phyloP scores from a whole-genome alignment of 176 grass and related monocot genomes.

The Chloris gayana region DNA sequence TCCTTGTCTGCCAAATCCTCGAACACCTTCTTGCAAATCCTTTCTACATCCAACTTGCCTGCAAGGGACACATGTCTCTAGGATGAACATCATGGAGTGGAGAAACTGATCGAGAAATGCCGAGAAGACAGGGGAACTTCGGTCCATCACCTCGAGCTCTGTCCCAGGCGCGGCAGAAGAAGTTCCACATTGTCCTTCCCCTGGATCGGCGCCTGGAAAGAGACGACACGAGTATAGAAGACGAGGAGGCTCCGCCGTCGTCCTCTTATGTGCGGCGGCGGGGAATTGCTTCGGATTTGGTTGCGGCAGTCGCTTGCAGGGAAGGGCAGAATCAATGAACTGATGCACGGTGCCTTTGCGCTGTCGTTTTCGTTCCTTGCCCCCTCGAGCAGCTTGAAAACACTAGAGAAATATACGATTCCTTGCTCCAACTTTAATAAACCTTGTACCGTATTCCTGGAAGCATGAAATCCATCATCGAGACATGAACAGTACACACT shows the following conservation, averaged over 20 bases:
- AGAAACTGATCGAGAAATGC: background rate
- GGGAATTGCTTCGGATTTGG: background rate
- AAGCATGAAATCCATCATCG: background rate
- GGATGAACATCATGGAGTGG: background rate
- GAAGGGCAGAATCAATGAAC: constrained; percentile 39
- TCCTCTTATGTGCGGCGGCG: background rate
- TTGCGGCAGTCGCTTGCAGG: constrained; percentile 37
- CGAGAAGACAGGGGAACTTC: background rate
- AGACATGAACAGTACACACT: background rate
- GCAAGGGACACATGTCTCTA: background rate
- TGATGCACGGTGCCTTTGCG: background rate
- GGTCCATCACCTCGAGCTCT: constrained; percentile 47
- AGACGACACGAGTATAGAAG: background rate
- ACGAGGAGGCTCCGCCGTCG: background rate
- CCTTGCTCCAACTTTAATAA: background rate
- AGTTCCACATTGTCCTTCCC: constrained; percentile 20
- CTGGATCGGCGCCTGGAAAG: background rate
- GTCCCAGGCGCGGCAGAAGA: constrained; percentile 46
- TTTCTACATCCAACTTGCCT: constrained; percentile 61
- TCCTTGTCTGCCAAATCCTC: constrained; percentile 32
- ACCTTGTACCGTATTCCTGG: background rate
- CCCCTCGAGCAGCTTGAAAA: background rate
- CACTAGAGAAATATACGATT: background rate
- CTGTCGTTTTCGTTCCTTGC: constrained; percentile 23
- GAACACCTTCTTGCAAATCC: constrained; percentile 64